Evolutionary conservation across 495 filamentous ascomycete species (phyloP).

Genomic region (Podospora fimiseda): DNA sequence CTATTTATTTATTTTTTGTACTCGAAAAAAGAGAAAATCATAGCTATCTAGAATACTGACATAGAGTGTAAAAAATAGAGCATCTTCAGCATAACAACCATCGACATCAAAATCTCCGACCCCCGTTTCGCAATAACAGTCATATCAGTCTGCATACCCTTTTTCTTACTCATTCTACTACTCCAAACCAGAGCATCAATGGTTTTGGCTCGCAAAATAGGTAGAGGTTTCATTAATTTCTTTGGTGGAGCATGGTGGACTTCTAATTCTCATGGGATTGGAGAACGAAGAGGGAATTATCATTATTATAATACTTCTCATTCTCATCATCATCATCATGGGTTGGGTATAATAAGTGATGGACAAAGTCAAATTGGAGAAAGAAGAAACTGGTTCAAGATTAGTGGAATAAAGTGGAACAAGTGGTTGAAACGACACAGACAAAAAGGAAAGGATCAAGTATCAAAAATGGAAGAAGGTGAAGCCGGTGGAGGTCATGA

Average conservation of each 20-base stretch:
- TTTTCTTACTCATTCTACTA: conserved; percentile 27
- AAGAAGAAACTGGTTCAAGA: no score
- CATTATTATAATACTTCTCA: not conserved
- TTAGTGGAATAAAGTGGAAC: no score
- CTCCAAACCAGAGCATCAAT: conserved; percentile 23
- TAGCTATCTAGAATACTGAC: no score
- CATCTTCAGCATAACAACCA: conserved; percentile 31
- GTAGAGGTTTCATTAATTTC: not conserved
- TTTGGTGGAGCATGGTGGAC: not conserved
- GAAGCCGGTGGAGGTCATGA: not conserved
- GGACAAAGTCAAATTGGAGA: not conserved
- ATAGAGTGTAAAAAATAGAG: no score
- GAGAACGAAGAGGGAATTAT: not conserved
- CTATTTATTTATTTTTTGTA: not conserved
- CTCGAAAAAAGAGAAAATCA: not conserved
- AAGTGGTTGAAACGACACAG: no score
- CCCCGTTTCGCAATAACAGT: conserved; percentile 29
- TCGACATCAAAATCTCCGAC: conserved; percentile 20
- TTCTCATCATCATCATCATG: conserved; percentile 1
- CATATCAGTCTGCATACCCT: conserved; percentile 28
- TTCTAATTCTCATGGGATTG: not conserved
- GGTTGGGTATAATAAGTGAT: not conserved
- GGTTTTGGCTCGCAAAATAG: conserved; percentile 1
- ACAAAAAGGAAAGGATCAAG: not conserved
- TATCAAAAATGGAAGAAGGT: not conserved